phyloP scores from a whole-genome alignment of 345 rosid genomes.

The Brassica carinata region DNA sequence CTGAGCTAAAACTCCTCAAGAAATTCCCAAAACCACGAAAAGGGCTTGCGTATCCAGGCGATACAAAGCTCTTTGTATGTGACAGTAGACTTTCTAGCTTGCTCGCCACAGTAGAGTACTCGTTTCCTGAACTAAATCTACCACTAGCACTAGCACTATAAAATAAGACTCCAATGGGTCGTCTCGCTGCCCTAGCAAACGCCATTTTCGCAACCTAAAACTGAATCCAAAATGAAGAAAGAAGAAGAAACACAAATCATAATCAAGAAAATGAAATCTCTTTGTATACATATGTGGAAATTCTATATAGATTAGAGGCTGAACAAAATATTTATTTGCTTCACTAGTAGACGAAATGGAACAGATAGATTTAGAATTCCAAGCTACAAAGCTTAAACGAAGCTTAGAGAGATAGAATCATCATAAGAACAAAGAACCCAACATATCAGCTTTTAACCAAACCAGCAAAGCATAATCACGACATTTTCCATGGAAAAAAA shows the following conservation, averaged over 20 bases:
- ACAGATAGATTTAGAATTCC: too few species aligned
- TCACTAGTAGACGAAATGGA: not conserved
- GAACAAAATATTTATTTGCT: not conserved
- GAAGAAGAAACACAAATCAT: not conserved
- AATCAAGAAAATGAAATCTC: not conserved
- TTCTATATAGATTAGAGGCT: not conserved
- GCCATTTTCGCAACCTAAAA: conserved; percentile 46
- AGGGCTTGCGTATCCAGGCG: conserved; percentile 15
- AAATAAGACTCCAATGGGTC: conserved; percentile 48
- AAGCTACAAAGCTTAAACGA: too few species aligned
- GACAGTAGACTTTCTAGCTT: conserved; percentile 33
- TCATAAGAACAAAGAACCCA: too few species aligned
- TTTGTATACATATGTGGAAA: not conserved
- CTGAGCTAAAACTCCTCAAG: conserved; percentile 47
- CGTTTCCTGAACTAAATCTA: conserved; percentile 36
- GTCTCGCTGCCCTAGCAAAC: conserved; percentile 50
- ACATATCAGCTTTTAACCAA: not conserved
- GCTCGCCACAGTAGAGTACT: conserved; percentile 45
- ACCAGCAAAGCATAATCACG: not conserved
- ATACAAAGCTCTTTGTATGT: conserved; percentile 35
- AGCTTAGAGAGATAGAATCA: too few species aligned
- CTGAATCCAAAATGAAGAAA: not conserved
- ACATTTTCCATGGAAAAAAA: not conserved
- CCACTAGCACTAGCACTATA: conserved; percentile 29
- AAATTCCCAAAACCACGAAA: conserved; percentile 39